Evolutionary conservation across 352 stramenopile species (phyloP), one percentile per base, ranked within the genome.

Genomic region (Pythium phragmitis): DNA sequence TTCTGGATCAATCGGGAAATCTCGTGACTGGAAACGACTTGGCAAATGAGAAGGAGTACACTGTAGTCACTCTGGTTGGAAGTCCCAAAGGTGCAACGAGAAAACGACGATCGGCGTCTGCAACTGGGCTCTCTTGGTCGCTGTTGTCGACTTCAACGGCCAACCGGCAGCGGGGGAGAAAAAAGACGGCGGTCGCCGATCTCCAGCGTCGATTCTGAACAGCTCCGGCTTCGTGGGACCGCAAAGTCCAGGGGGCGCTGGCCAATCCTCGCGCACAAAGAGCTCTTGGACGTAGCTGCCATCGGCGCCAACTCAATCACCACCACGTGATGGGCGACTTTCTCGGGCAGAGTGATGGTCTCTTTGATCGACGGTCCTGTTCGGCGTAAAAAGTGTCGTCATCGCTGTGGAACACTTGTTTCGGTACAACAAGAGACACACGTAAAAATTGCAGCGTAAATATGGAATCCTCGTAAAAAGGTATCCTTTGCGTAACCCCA

Each of bases 381-480:
- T 71, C 65, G 53, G 23, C 12, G 34, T 54, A 65, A 66, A 66
- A 66, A 62, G 55, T 60, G 63, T 65, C 63, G 63, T 69, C 55
- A 69, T 69, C 60, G 16, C 13, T 43, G 3, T 43, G 51, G 43
- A 67, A 67, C 60, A 67, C 42, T 58, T 58, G 52, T 58, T 58
- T 45, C 52, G 37, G 26, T 33, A 16, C 17, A 30, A 8, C 23
- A 39, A 39, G 5, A 48, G 16, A 36, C 26, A 9, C 12, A 30
- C 50, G 50, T 59, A 60, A 67, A 56, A 48, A 52, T 16, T 23
- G 9, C 3, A 5, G 26, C 34, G 36, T 59, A 47, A 58, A 50
- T 33, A 33, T 7, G 26, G 26, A 30, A 11, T 26, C 21, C 21
- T 45, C 42, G 52, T 62, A 57, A 68, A 62, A 62, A 62, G 28